Percentiles rank a stretch among this genome's conserved stretches.
Evolutionary conservation across 192 early-diverging fungal species (phyloP).

Genomic region (Umbelopsis sp.): DNA sequence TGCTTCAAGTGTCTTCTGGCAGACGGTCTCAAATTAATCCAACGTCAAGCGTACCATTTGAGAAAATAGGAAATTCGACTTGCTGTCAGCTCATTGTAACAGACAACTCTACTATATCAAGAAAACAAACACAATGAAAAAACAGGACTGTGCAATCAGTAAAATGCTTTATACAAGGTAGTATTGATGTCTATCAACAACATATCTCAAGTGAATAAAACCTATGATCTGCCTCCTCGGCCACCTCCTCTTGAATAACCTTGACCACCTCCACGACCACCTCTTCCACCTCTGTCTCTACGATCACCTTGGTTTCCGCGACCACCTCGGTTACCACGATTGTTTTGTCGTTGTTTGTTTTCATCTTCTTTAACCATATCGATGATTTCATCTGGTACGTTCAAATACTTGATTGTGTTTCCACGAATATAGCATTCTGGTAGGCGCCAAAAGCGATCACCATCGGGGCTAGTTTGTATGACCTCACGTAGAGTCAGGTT

Average conservation of each 20-base stretch:
- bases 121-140: no score
- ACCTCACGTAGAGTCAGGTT: slow-evolving; percentile 95
- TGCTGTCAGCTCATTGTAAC: no score
- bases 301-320: slow-evolving; percentile 41
- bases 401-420: slow-evolving; percentile 84
- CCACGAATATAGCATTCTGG: slow-evolving; percentile 94
- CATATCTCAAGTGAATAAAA: background rate
- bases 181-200: slow-evolving; percentile 19
- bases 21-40: no score
- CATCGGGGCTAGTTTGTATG: slow-evolving; percentile 90
- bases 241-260: slow-evolving; percentile 49
- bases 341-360: slow-evolving; percentile 52
- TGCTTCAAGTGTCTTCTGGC: no score
- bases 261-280: slow-evolving; percentile 56
- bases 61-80: no score
- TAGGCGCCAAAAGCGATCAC: slow-evolving; percentile 92
- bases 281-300: slow-evolving; percentile 46
- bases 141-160: no score
- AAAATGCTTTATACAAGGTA: slow-evolving; percentile 18
- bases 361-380: slow-evolving; percentile 91
- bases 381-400: slow-evolving; percentile 89
- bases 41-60: no score
- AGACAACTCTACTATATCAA: no score
- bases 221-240: slow-evolving; percentile 44
- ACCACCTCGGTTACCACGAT: slow-evolving; percentile 42